phyloP scores from a whole-genome alignment of 75 land plant genomes.

The Picea glauca region DNA sequence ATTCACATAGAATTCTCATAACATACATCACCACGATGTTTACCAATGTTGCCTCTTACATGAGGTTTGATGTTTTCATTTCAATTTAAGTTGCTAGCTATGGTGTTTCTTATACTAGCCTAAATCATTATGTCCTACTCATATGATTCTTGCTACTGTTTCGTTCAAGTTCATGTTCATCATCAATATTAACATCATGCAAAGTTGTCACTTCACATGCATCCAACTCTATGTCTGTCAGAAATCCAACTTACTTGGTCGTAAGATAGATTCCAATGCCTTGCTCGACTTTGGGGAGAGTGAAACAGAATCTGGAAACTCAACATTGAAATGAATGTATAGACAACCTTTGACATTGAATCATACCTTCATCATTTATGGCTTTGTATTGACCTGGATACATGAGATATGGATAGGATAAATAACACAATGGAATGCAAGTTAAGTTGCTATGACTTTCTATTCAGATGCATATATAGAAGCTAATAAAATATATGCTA shows the following conservation, averaged over 20 bases:
- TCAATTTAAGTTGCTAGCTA: no score
- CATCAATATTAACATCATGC: conserved; percentile 62
- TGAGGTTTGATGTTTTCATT: no score
- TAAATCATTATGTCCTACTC: conserved; percentile 27
- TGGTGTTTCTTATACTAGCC: no score
- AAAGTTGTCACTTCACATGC: conserved; percentile 66
- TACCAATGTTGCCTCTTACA: no score
- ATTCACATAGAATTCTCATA: no score
- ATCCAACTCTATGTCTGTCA: conserved; percentile 47
- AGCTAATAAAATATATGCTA: neutral
- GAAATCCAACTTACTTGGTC: conserved; percentile 16
- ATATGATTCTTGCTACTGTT: conserved; percentile 45
- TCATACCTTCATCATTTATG: conserved; percentile 82
- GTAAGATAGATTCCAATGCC: conserved; percentile 28
- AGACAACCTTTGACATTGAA: conserved; percentile 46
- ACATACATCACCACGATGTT: no score
- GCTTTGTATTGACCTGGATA: conserved; percentile 57
- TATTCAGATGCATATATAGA: no score
- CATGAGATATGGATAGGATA: neutral
- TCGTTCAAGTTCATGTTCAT: conserved; percentile 43
- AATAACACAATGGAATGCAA: no score
- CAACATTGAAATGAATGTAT: conserved; percentile 63
- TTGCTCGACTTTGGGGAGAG: conserved; percentile 42
- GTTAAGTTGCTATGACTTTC: no score
- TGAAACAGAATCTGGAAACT: conserved; percentile 57